Conservation (phyloP, 192 early-diverging fungal species). For the Coemansia sp. region DNA sequence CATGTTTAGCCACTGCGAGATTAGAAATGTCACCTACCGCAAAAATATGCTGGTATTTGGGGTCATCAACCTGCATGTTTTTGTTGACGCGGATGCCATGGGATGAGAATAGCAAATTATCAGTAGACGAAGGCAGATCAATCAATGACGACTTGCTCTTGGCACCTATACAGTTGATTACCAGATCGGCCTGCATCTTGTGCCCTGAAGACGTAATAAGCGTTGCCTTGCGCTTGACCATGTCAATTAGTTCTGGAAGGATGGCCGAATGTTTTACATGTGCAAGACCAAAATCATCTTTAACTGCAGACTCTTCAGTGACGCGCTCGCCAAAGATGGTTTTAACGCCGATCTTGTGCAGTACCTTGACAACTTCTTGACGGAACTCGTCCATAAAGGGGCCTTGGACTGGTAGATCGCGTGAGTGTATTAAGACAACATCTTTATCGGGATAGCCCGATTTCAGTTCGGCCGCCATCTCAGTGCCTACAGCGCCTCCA, state of each 20-base stretch:
- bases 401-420: conserved; percentile 56
- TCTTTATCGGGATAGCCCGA: conserved; percentile 41
- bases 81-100: conserved; percentile 53
- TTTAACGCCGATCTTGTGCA: conserved; percentile 49
- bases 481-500: conserved; percentile 73
- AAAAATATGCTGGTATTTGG: conserved; percentile 66
- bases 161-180: conserved; percentile 38
- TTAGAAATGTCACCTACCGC: conserved; percentile 71
- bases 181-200: conserved; percentile 31
- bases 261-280: conserved; percentile 34
- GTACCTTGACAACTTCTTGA: conserved; percentile 30
- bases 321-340: conserved; percentile 56
- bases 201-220: conserved; percentile 25
- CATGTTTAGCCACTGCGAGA: conserved; percentile 34
- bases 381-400: conserved; percentile 59
- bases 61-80: conserved; percentile 65
- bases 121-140: conserved; percentile 35
- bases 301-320: conserved; percentile 19
- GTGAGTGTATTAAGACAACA: conserved; percentile 51
- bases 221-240: conserved; percentile 39
- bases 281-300: conserved; percentile 11
- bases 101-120: conserved; percentile 20
- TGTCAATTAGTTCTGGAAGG: conserved; percentile 46
- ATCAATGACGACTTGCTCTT: conserved; percentile 33
- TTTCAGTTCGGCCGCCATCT: conserved; percentile 68